Evolutionary conservation across 2,329 filamentous ascomycete species (phyloP).

Genomic region (Thermoascus crustaceus): DNA sequence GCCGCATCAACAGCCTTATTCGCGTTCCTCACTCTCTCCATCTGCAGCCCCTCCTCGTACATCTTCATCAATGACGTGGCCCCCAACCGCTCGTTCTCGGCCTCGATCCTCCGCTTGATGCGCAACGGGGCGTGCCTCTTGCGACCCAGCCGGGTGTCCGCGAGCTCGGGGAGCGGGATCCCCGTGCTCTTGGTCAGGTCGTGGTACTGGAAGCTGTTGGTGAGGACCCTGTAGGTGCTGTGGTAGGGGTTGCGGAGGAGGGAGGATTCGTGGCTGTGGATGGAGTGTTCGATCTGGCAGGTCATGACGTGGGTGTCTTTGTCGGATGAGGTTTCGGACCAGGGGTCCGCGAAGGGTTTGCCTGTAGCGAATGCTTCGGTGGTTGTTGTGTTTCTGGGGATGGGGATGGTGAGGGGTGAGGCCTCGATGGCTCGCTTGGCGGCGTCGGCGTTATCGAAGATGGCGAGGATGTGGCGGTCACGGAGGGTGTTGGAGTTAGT

Average conservation of each 20-base stretch:
- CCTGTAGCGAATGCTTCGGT: background rate
- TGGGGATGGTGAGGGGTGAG: constrained; percentile 22
- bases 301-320: constrained; percentile 7
- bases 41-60: constrained; percentile 15
- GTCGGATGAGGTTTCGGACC: constrained; percentile 1
- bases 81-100: constrained; percentile 17
- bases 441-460: constrained; percentile 29
- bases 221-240: constrained; percentile 16
- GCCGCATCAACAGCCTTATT: constrained; percentile 1
- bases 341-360: background rate
- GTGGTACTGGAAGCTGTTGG: constrained; percentile 15
- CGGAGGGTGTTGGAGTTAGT: constrained; percentile 15
- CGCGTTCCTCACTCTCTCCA: constrained; percentile 3
- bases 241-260: constrained; percentile 27
- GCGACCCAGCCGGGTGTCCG: constrained; percentile 22
- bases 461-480: constrained; percentile 21
- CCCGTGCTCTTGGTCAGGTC: constrained; percentile 21
- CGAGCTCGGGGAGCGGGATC: constrained; percentile 21
- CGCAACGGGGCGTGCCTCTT: constrained; percentile 15
- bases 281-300: constrained; percentile 19
- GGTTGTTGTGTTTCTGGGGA: constrained; percentile 6
- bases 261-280: constrained; percentile 21
- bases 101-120: constrained; percentile 13
- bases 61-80: constrained; percentile 18
- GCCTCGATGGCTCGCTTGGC: constrained; percentile 25